phyloP scores from a whole-genome alignment of 805 yeast species.

The Scheffersomyces ergatensis region DNA sequence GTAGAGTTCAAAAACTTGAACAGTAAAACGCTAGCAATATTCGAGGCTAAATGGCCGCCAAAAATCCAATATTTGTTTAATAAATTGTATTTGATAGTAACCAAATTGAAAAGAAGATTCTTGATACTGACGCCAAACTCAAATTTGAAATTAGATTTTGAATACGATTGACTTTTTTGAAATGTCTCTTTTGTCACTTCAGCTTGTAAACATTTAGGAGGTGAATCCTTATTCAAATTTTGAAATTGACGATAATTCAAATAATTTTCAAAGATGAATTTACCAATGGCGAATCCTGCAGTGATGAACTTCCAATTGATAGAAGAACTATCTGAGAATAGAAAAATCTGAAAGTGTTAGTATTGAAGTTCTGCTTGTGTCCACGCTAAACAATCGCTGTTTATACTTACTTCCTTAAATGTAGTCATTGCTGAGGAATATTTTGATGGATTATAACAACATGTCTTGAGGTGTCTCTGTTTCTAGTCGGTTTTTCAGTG shows the following conservation, averaged over 20 bases:
- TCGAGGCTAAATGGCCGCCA: conserved; percentile 63
- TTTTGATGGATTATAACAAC: no score
- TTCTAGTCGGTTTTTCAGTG: no score
- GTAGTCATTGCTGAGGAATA: no score
- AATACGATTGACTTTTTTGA: conserved; percentile 72
- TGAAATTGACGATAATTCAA: conserved; percentile 75
- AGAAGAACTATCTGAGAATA: conserved; percentile 59
- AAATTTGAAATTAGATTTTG: conserved; percentile 74
- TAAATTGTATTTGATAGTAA: conserved; percentile 56
- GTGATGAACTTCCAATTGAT: conserved; percentile 81
- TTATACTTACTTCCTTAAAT: no score
- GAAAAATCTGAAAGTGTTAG: no score
- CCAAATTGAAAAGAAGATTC: conserved; percentile 54
- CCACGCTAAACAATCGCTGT: no score
- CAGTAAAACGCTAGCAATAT: conserved; percentile 35
- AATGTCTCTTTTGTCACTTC: conserved; percentile 74
- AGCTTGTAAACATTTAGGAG: conserved; percentile 64
- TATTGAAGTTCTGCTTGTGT: no score
- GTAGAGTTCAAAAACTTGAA: conserved; percentile 45
- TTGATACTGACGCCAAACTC: conserved; percentile 53
- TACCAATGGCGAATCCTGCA: conserved; percentile 70
- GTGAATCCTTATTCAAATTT: conserved; percentile 49
- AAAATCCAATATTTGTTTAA: conserved; percentile 36
- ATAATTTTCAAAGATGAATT: conserved; percentile 72
- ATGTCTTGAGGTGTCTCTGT: no score